Conservation (phyloP, 331 rosid species). For the Pyrus hybrid region DNA sequence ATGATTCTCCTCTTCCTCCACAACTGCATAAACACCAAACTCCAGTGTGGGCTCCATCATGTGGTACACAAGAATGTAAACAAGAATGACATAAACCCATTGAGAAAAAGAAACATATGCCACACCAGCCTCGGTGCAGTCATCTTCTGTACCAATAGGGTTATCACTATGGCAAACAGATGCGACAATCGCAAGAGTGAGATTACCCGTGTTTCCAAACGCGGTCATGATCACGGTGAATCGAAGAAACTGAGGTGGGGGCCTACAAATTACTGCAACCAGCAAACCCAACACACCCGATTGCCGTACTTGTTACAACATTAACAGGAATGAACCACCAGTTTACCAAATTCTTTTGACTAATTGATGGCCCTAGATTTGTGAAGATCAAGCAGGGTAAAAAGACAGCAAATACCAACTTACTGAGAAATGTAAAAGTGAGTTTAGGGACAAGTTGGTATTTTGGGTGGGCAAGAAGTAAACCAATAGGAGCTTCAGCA, state of each 20-base stretch:
- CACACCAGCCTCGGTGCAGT: slow-evolving; percentile 21
- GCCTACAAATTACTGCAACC: slow-evolving; percentile 29
- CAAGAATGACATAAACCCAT: slow-evolving; percentile 37
- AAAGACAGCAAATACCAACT: slow-evolving; percentile 34
- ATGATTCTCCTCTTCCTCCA: slow-evolving; percentile 11
- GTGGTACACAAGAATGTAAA: slow-evolving; percentile 42
- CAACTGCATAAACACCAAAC: background rate
- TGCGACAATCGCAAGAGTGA: slow-evolving; percentile 34
- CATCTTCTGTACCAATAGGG: slow-evolving; percentile 17
- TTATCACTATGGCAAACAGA: slow-evolving; percentile 25
- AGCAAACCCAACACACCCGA: slow-evolving; percentile 33
- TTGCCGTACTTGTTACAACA: slow-evolving; percentile 30
- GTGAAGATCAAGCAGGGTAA: slow-evolving; percentile 45
- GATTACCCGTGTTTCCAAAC: slow-evolving; percentile 42
- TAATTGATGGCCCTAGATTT: slow-evolving; percentile 26
- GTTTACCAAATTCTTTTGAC: slow-evolving; percentile 1
- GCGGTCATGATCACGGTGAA: slow-evolving; percentile 35
- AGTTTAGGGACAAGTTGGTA: slow-evolving; percentile 29
- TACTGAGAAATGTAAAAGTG: slow-evolving; percentile 30
- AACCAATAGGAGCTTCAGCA: slow-evolving; percentile 22
- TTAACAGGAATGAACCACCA: slow-evolving; percentile 50
- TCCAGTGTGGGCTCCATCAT: slow-evolving; percentile 47
- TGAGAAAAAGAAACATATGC: slow-evolving; percentile 39
- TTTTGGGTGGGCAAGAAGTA: slow-evolving; percentile 26
- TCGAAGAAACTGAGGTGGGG: slow-evolving; percentile 31